Conservation (phyloP, 495 filamentous ascomycete genomes). For the Lasiosphaeria miniovina region DNA sequence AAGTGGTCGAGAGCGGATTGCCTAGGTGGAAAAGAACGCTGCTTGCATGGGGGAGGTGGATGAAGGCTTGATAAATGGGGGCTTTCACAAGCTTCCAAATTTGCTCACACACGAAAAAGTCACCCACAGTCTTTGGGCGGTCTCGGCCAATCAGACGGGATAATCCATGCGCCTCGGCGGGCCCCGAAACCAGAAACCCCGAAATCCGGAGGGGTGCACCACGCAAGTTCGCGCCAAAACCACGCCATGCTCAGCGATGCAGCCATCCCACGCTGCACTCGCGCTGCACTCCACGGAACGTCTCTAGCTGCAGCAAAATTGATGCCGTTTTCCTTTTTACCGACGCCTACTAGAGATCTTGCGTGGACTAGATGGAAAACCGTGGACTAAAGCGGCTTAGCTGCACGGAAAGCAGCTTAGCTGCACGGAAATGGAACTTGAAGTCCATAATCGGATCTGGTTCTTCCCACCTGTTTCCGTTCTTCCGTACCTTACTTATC, state of each 20-base stretch:
- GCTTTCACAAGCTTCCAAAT: conserved; percentile 21
- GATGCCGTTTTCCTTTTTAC: too few species aligned
- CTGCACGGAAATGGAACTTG: too few species aligned
- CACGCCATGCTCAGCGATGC: neutral
- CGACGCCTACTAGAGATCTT: too few species aligned
- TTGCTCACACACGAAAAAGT: conserved; percentile 4
- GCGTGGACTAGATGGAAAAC: too few species aligned
- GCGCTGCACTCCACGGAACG: too few species aligned
- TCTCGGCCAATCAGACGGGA: conserved; percentile 11
- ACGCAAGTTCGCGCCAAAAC: neutral
- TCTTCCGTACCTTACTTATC: too few species aligned
- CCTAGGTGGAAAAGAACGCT: neutral
- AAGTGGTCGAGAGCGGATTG: neutral
- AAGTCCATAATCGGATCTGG: too few species aligned
- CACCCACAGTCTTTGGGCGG: conserved; percentile 1
- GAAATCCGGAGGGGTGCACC: conserved; percentile 1
- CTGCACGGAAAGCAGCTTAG: too few species aligned
- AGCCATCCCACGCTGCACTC: too few species aligned
- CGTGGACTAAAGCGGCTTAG: too few species aligned
- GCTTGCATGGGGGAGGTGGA: neutral
- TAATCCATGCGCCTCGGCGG: neutral
- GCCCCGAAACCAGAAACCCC: neutral
- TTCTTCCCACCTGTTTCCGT: too few species aligned
- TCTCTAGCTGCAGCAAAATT: too few species aligned
- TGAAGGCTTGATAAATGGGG: conserved; percentile 14